These are phyloP conservation scores for Hypoxylon fragiforme DNA, from an alignment of 495 filamentous ascomycete species.

Conservation along the genomic window DNA sequence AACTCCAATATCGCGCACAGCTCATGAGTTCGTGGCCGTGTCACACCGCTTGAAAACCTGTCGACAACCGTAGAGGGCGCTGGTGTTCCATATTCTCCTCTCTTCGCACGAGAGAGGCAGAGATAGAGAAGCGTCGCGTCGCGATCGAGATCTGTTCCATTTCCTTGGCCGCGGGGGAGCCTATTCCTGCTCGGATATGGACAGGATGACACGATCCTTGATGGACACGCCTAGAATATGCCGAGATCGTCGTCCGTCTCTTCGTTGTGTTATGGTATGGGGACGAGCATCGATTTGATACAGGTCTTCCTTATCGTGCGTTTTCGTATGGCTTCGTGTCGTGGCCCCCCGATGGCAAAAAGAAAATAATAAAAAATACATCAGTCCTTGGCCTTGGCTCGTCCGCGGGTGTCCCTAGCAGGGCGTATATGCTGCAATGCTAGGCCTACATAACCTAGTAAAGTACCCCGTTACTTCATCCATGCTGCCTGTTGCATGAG, in stretches of 20 bases:
- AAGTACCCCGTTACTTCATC: constrained; percentile 14
- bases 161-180: not conserved
- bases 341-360: constrained; percentile 25
- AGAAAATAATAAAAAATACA: too few species aligned
- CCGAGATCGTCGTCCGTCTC: not conserved
- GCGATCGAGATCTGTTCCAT: constrained; percentile 25
- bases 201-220: not conserved
- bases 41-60: constrained; percentile 18
- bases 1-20: constrained; percentile 15
- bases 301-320: constrained; percentile 18
- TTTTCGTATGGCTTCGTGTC: constrained; percentile 32
- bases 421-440: too few species aligned
- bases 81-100: not conserved
- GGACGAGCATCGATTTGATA: constrained; percentile 10
- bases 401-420: constrained; percentile 10
- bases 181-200: constrained; percentile 14
- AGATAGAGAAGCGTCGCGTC: too few species aligned
- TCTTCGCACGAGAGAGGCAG: not conserved
- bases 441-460: too few species aligned
- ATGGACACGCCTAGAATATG: constrained; percentile 7
- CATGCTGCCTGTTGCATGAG: constrained; percentile 17
- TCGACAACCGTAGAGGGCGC: constrained; percentile 1
- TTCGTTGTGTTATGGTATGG: constrained; percentile 5
- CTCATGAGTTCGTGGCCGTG: constrained; percentile 27
- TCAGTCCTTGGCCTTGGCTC: too few species aligned